Evolutionary conservation across 2,329 filamentous ascomycete species (phyloP).

Genomic region (Arachnopeziza araneosa): DNA sequence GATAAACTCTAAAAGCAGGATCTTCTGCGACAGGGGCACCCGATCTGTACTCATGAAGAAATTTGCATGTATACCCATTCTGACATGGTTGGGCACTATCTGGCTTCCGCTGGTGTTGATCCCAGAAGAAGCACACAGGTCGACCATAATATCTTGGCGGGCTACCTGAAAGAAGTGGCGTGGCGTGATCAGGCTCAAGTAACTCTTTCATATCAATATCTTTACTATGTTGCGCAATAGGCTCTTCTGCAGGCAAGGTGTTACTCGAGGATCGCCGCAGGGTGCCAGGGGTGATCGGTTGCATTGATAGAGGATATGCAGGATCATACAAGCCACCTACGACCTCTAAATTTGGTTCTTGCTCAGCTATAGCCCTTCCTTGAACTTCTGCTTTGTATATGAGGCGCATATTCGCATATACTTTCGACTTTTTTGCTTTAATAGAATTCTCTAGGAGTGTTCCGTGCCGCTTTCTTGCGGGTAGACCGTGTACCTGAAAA

Average conservation of each 20-base stretch:
- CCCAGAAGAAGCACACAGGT: conserved; percentile 12
- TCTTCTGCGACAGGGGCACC: conserved; percentile 1
- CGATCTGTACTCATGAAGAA: conserved; percentile 3
- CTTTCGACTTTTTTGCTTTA: conserved; percentile 35
- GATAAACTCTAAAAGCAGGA: not conserved
- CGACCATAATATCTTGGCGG: not conserved
- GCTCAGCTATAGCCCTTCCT: conserved; percentile 40
- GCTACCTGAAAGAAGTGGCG: not conserved
- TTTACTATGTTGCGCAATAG: not conserved
- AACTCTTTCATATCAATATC: not conserved
- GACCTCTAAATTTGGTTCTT: conserved; percentile 33
- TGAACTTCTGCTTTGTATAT: conserved; percentile 38
- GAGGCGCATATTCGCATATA: conserved; percentile 36
- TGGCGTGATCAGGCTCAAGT: not conserved
- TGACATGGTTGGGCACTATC: not conserved
- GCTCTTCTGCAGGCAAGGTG: not conserved
- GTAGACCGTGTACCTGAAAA: conserved; percentile 12
- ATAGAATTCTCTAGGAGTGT: conserved; percentile 30
- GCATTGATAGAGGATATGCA: conserved; percentile 7
- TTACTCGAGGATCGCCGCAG: not conserved
- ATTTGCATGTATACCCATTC: not conserved
- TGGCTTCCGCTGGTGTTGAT: not conserved
- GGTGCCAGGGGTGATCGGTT: conserved; percentile 12
- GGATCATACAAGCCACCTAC: conserved; percentile 25
- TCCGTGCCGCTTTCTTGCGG: conserved; percentile 9